Evolutionary conservation across 129 eudicot genomes (phyloP), one percentile per base, ranked within the genome.

Genomic region (Escallonia herrerae): DNA sequence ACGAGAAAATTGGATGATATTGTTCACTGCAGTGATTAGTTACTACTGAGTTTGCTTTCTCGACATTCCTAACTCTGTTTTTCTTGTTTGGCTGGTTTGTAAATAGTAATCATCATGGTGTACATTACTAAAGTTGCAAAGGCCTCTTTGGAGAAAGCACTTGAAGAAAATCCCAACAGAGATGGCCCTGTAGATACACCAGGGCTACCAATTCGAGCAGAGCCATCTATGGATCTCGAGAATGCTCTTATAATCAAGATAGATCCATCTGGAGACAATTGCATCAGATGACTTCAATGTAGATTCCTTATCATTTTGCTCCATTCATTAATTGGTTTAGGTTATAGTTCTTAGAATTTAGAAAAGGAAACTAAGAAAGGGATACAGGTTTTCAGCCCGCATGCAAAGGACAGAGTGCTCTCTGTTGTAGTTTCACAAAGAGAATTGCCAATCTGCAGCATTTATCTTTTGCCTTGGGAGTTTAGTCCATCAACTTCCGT

Each of bases 91-190:
- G 33, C 33, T 22, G 33, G 33, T 22, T 70, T 87, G 56, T 59
- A 62, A 48, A 69, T 78, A 93, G 98, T 68, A 72, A 14, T 82
- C 41, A 56, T 93, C 55, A 74, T 93, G 43, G 49, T 70, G n/a
- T 83, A 81, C 76, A 80, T 86, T 44, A 79, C 78, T 8, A 83
- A 73, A 83, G 88, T 89, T 47, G 98, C 98, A 43, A 93, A 85
- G 75, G 72, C 82, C 63, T 87, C 98, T 54, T 67, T 93, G 44
- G 98, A 93, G 43, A 88, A 88, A 76, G 98, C 98, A 41, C 69
- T 93, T 42, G 89, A 81, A 13, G 98, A 88, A 76, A 77, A 75
- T 54, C 89, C 77, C 7, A 77, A 75, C 53, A 58, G 72, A 37
- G 95, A 84, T 5, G 81, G 60, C 14, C 61, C 77, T 46, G 40